Percentiles rank a stretch among this genome's conserved stretches.
Conservation (phyloP, 805 yeast species). For the Wickerhamiella qilinensis region DNA sequence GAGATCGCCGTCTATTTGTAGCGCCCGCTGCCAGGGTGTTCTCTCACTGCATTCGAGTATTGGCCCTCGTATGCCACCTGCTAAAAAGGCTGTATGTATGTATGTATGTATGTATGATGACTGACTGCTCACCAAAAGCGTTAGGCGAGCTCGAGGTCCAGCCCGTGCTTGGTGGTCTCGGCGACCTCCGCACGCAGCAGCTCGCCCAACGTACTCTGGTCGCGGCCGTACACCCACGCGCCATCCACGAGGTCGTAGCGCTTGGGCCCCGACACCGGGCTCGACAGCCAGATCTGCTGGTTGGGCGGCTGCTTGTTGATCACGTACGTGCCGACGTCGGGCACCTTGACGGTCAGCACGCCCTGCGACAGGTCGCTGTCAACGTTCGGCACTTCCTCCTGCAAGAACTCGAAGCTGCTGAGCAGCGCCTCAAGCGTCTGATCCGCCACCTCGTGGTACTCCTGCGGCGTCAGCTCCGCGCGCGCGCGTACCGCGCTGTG, state of each 20-base stretch:
- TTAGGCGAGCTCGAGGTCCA: conserved; percentile 11
- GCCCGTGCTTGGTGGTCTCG: conserved; percentile 5
- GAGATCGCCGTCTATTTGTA: too few species aligned
- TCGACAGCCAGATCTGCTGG: conserved; percentile 88
- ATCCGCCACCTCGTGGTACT: conserved; percentile 53
- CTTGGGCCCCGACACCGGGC: conserved; percentile 90
- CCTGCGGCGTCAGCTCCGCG: conserved; percentile 13
- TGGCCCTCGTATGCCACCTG: too few species aligned
- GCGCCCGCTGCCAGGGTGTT: too few species aligned
- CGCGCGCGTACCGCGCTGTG: not conserved
- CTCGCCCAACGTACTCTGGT: conserved; percentile 31
- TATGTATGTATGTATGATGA: not conserved
- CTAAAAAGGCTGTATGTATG: not conserved
- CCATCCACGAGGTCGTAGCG: conserved; percentile 56
- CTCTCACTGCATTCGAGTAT: too few species aligned
- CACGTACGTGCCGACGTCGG: conserved; percentile 70
- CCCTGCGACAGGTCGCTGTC: conserved; percentile 76
- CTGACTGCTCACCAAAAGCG: not conserved
- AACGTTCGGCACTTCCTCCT: conserved; percentile 46
- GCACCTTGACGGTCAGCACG: conserved; percentile 57
- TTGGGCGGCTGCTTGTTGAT: conserved; percentile 96
- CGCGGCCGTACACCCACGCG: conserved; percentile 69
- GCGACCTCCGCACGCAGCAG: conserved; percentile 36
- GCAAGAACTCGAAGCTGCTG: conserved; percentile 49
- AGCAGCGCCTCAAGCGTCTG: conserved; percentile 51